Conservation (phyloP, 805 yeast species). For the Spathaspora arborariae region DNA sequence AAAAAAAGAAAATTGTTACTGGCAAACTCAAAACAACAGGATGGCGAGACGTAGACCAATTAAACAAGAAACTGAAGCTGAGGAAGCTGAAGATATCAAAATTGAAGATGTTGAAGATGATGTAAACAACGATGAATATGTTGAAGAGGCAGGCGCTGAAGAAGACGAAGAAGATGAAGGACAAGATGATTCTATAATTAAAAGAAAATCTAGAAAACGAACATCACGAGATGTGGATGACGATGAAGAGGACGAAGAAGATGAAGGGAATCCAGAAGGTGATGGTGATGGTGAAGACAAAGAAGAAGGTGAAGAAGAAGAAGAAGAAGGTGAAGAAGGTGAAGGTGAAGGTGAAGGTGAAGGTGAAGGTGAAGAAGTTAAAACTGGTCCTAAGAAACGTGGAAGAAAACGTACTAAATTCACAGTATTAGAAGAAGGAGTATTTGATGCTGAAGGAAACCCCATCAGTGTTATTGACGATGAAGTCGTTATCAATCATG, state of each 20-base stretch:
- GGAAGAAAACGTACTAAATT: constrained; percentile 42
- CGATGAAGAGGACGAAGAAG: constrained; percentile 15
- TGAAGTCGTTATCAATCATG: constrained; percentile 67
- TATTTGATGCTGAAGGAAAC: constrained; percentile 64
- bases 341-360: constrained; percentile 18
- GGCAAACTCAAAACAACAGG: background rate
- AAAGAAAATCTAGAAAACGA: constrained; percentile 8
- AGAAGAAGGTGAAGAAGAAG: constrained; percentile 20
- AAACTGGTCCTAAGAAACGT: constrained; percentile 33
- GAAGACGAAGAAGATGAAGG: constrained; percentile 12
- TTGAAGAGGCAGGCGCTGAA: constrained; percentile 9
- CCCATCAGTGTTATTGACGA: constrained; percentile 64
- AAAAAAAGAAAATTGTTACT: constrained; percentile 1
- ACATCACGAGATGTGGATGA: constrained; percentile 16
- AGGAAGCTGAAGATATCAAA: constrained; percentile 12
- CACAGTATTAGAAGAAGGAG: constrained; percentile 35
- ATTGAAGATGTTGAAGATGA: constrained; percentile 15
- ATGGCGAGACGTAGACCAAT: constrained; percentile 1
- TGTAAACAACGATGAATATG: constrained; percentile 14
- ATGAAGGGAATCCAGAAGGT: constrained; percentile 12
- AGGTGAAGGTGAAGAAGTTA: constrained; percentile 14
- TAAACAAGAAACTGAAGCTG: constrained; percentile 5
- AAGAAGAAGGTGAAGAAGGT: constrained; percentile 20
- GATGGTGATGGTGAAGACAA: constrained; percentile 23
- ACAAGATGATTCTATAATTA: constrained; percentile 10